Conservation (phyloP, 2,329 filamentous ascomycete species). For the Pyrenochaeta sp. region DNA sequence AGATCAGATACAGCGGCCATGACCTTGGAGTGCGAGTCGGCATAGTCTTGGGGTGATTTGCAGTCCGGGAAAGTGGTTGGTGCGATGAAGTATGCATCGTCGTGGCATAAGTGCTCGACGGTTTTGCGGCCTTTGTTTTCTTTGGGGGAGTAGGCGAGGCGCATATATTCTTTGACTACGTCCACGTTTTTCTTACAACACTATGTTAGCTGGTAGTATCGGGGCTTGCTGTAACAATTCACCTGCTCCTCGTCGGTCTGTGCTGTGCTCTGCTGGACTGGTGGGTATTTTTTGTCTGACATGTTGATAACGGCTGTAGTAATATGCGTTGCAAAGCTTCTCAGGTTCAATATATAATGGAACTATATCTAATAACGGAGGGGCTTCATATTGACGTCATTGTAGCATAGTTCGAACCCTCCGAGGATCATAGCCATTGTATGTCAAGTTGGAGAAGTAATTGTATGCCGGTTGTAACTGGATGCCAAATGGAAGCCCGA, state of each 20-base stretch:
- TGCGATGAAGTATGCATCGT: slow-evolving; percentile 45
- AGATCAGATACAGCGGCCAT: slow-evolving; percentile 47
- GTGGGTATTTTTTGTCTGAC: slow-evolving; percentile 10
- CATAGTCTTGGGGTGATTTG: slow-evolving; percentile 50
- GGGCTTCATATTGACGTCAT: slow-evolving; percentile 15
- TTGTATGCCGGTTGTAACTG: neutral
- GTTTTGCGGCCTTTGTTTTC: slow-evolving; percentile 46
- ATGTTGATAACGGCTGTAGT: slow-evolving; percentile 1
- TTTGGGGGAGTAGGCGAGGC: slow-evolving; percentile 48
- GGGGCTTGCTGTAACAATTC: neutral
- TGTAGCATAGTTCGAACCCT: neutral
- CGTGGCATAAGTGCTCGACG: slow-evolving; percentile 46
- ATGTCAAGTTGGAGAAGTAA: neutral
- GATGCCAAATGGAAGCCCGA: neutral
- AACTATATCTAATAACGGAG: slow-evolving; percentile 1
- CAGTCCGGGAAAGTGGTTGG: slow-evolving; percentile 51
- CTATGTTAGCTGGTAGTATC: neutral
- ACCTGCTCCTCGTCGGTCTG: slow-evolving; percentile 17
- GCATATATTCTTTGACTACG: slow-evolving; percentile 50
- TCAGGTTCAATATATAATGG: neutral
- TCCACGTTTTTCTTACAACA: slow-evolving; percentile 40
- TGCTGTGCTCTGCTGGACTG: slow-evolving; percentile 15
- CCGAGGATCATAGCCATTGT: neutral
- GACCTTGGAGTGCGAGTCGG: slow-evolving; percentile 48
- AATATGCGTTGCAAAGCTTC: neutral